phyloP scores from a whole-genome alignment of 2,329 filamentous ascomycete genomes.

The Trichoderma sp. region DNA sequence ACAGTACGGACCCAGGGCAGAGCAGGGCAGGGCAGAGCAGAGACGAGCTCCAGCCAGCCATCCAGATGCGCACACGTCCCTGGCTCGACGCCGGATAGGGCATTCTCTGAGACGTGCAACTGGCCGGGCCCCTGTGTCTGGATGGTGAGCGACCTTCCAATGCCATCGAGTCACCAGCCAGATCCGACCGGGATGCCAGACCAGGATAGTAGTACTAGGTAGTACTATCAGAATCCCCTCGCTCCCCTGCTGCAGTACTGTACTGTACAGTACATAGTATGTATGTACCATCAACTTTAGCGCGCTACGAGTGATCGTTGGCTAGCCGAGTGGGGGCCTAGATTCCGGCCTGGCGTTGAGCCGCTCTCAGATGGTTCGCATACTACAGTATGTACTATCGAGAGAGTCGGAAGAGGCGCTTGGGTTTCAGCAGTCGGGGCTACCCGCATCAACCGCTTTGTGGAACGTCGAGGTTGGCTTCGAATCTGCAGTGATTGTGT shows the following conservation, averaged over 20 bases:
- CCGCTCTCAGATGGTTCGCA: slow-evolving; percentile 16
- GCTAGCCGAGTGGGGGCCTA: slow-evolving; percentile 8
- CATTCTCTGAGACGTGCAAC: neutral
- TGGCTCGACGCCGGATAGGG: neutral
- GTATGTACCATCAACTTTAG: slow-evolving; percentile 8
- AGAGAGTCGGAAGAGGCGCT: slow-evolving; percentile 13
- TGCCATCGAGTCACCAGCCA: neutral
- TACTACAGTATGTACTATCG: too few relatives aligned
- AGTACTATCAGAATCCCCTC: neutral
- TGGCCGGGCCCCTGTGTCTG: neutral
- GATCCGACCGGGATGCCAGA: neutral
- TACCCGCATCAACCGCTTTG: slow-evolving; percentile 8
- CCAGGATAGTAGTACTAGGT: too few relatives aligned
- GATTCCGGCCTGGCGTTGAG: slow-evolving; percentile 6
- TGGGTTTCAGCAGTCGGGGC: slow-evolving; percentile 19
- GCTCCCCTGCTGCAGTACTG: neutral
- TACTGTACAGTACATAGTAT: too few relatives aligned
- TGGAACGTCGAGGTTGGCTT: neutral
- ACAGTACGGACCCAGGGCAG: neutral
- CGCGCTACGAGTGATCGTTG: slow-evolving; percentile 17
- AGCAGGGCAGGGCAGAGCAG: neutral
- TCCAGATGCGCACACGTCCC: neutral
- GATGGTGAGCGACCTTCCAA: neutral
- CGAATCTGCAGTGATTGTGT: neutral
- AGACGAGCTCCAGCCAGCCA: neutral